A percentile compares a stretch with the other conserved stretches of the same genome.
Conservation (phyloP, 202 grass and related monocot genomes). For the Carex arenaria region DNA sequence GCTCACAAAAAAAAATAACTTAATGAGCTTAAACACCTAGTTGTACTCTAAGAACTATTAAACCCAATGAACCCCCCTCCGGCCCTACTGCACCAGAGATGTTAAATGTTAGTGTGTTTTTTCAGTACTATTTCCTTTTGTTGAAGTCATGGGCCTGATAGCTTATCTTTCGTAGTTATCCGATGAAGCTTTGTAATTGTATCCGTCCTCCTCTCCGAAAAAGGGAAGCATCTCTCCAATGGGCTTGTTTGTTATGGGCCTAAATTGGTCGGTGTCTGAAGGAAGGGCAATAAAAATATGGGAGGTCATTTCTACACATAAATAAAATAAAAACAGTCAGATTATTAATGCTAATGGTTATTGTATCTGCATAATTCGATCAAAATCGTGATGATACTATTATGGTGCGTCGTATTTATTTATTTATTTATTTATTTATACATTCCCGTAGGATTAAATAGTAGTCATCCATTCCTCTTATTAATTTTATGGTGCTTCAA, state of each 20-base stretch:
- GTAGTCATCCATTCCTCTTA: no score
- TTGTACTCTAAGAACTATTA: no score
- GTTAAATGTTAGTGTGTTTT: no score
- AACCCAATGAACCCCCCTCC: no score
- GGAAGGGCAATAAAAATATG: background rate
- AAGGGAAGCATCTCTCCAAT: background rate
- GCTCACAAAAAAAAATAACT: no score
- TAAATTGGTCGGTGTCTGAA: background rate
- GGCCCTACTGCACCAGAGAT: no score
- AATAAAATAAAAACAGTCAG: background rate
- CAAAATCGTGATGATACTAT: background rate
- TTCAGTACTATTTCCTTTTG: no score
- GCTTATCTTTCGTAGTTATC: background rate
- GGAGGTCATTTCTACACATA: background rate
- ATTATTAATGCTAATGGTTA: background rate
- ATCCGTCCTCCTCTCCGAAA: background rate
- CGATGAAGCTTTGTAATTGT: background rate
- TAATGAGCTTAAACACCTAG: no score
- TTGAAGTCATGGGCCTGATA: background rate
- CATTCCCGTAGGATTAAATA: no score
- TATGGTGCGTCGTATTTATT: background rate
- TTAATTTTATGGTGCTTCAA: no score
- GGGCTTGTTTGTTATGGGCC: background rate
- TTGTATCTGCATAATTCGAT: background rate
- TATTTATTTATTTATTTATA: background rate